A percentile compares a stretch with the other conserved stretches of the same genome.
Evolutionary conservation across 2,329 filamentous ascomycete species (phyloP).

Genomic region (Neonectria sp.): DNA sequence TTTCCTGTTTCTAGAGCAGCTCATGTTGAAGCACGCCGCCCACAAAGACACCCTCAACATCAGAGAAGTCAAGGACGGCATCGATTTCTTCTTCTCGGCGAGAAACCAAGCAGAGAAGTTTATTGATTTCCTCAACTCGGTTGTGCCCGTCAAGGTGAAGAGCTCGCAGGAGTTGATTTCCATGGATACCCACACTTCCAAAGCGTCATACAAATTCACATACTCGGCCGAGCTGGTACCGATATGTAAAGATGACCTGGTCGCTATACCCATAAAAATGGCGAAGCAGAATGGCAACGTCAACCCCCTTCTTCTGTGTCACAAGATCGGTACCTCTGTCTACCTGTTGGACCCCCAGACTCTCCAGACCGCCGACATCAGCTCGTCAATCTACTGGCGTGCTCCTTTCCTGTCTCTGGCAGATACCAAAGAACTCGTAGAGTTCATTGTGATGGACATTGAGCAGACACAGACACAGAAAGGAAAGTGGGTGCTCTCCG

Average conservation of each 20-base stretch:
- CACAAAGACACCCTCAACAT: constrained; percentile 97
- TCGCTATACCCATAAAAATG: constrained; percentile 91
- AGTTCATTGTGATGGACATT: constrained; percentile 96
- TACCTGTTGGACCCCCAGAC: constrained; percentile 93
- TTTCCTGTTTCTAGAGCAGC: constrained; percentile 83
- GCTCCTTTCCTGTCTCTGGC: constrained; percentile 87
- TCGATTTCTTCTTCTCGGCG: constrained; percentile 95
- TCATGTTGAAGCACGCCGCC: constrained; percentile 94
- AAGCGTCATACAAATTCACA: constrained; percentile 94
- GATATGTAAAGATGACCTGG: constrained; percentile 96
- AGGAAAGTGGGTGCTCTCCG: constrained; percentile 87
- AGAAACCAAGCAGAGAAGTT: constrained; percentile 94
- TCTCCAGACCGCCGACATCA: constrained; percentile 90
- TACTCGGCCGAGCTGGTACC: constrained; percentile 92
- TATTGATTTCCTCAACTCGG: constrained; percentile 89
- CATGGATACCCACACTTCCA: constrained; percentile 90
- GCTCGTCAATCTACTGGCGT: constrained; percentile 89
- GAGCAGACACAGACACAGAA: constrained; percentile 82
- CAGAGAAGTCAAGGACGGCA: constrained; percentile 94
- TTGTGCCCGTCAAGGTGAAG: constrained; percentile 83
- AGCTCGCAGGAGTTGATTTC: constrained; percentile 90
- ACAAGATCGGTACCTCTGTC: constrained; percentile 89
- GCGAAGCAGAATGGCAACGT: constrained; percentile 93
- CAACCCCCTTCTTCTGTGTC: constrained; percentile 86
- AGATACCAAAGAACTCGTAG: constrained; percentile 86